These are phyloP conservation scores for Stereocaulon alpinum DNA, from an alignment of 495 filamentous ascomycete species.

Conservation along the genomic window DNA sequence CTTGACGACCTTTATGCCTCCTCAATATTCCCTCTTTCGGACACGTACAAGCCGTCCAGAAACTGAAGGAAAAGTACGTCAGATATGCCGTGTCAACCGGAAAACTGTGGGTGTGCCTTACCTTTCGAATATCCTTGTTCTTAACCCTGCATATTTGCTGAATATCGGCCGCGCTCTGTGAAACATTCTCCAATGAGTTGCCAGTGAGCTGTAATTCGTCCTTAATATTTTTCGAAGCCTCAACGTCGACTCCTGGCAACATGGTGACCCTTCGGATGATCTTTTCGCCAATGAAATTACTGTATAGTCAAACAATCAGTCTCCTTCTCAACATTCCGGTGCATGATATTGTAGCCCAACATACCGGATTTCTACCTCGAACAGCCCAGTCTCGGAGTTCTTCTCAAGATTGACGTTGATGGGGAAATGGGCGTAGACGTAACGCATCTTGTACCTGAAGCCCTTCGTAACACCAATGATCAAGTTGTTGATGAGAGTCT, in stretches of 20 bases:
- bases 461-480: conserved; percentile 96
- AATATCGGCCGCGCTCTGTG: conserved; percentile 95
- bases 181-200: conserved; percentile 93
- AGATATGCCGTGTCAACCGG: background rate
- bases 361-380: conserved; percentile 95
- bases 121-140: conserved; percentile 99
- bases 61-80: conserved; percentile 46
- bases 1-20: conserved; percentile 39
- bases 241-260: conserved; percentile 80
- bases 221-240: conserved; percentile 83
- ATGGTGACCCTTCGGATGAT: conserved; percentile 85
- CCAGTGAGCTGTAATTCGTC: conserved; percentile 88
- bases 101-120: conserved; percentile 27
- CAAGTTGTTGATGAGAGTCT: conserved; percentile 93
- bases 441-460: conserved; percentile 99
- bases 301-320: conserved; percentile 30
- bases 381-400: conserved; percentile 79
- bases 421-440: conserved; percentile 99
- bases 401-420: conserved; percentile 99
- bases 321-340: background rate
- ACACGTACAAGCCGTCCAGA: conserved; percentile 99
- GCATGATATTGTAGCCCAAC: conserved; percentile 26
- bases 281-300: conserved; percentile 99
- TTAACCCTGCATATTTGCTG: conserved; percentile 98
- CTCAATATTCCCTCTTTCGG: conserved; percentile 78